Base-by-base conservation (phyloP, 2,329 filamentous ascomycete genomes). In the Pyricularia pennisetigena region DNA sequence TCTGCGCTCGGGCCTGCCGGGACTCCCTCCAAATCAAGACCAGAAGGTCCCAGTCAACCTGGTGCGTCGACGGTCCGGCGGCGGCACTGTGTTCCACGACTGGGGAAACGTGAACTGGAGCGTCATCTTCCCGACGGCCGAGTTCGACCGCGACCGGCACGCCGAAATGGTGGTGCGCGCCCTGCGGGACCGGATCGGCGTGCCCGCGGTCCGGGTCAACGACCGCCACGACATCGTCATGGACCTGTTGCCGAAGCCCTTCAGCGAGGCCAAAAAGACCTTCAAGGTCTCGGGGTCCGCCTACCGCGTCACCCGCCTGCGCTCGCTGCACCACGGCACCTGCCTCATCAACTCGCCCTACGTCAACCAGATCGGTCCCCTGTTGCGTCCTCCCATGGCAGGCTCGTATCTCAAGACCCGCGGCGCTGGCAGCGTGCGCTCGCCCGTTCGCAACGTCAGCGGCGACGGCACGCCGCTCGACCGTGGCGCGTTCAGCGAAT, bases 31-130 rank as follows among this genome's bases (percentile, higher is more conserved):
- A 70, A n/a, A 12, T 41, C 26, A 64, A 20, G 65, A 41, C 69
- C 16, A 66, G 68, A 67, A 70, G 72, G 67, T 76, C 69, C 49
- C 73, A 65, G 78, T 87, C 54, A 73, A 83, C 69, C 87, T 97
- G 14, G 92, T 99, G 5, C 88, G 95, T 14, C 86, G 95, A 23
- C 87, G 94, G 66, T 94, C 90, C 26, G 95, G 95, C 30, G 95
- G 95, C 65, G 95, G 95, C 64, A 88, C 95, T 1, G 95, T 99
- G 67, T 98, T 97, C 76, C 95, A 99, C 78, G 95, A 98, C 77
- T 79, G 83, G 61, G 94, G 94, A 68, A 99, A 99, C 76, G 86
- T 97, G 72, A 99, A 99, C 79, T 99, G 94, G 83, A 91, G 90
- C 75, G 92, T 98, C 68, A 96, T 97, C 65, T 93, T 89, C 71